Percentiles rank a stretch among this genome's conserved stretches.
Conservation (phyloP, 2,329 filamentous ascomycete species). For the Colletotrichum australisinense region DNA sequence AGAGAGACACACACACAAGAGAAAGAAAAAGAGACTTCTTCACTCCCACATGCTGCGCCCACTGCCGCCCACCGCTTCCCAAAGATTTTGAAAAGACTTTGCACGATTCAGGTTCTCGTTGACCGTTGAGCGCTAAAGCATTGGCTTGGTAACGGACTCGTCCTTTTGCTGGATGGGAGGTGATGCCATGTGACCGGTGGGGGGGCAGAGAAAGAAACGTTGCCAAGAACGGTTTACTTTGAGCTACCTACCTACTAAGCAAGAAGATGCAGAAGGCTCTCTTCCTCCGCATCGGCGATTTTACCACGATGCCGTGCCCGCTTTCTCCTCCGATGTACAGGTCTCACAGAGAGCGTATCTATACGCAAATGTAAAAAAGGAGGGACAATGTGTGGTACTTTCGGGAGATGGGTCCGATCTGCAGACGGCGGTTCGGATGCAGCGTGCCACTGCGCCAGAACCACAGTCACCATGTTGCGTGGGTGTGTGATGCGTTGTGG, state of each 20-base stretch:
- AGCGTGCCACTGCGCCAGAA: neutral
- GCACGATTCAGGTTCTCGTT: neutral
- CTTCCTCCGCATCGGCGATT: neutral
- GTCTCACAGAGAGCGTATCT: no score
- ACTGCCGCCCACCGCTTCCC: neutral
- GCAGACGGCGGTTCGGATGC: neutral
- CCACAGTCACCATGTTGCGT: neutral
- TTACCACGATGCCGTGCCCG: neutral
- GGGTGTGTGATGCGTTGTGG: neutral
- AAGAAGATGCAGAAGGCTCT: no score
- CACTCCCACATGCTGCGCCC: neutral
- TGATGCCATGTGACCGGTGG: constrained; percentile 11
- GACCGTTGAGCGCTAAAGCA: neutral
- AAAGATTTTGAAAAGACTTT: neutral
- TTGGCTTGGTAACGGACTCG: neutral
- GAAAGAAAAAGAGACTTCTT: neutral
- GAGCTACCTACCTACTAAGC: neutral
- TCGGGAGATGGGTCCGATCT: constrained; percentile 1
- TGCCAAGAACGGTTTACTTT: neutral
- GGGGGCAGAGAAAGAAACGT: neutral
- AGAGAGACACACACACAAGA: neutral
- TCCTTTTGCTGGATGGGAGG: neutral
- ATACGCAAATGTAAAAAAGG: neutral
- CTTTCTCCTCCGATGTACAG: no score
- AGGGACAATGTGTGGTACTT: neutral